Evolutionary conservation across 495 filamentous ascomycete genomes (phyloP).

Genomic region (Tetracladium marchalianum): DNA sequence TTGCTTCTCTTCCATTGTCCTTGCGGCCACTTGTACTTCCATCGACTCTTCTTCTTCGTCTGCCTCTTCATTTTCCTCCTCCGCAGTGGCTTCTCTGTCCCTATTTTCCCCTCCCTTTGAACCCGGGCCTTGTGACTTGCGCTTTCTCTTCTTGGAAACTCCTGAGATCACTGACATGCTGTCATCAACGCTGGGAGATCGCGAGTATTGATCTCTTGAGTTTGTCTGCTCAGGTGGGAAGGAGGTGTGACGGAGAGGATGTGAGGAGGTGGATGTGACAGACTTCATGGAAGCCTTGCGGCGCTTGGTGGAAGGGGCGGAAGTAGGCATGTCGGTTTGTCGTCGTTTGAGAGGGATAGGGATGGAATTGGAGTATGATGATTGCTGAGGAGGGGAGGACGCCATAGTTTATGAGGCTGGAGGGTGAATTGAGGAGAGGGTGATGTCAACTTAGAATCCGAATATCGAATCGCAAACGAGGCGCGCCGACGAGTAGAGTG

Average conservation of each 20-base stretch:
- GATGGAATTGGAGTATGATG: constrained; percentile 28
- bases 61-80: constrained; percentile 48
- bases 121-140: constrained; percentile 51
- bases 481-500: neutral
- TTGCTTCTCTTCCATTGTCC: constrained; percentile 55
- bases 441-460: neutral
- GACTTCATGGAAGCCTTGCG: constrained; percentile 54
- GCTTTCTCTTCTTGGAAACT: constrained; percentile 53
- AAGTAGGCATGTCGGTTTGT: constrained; percentile 35
- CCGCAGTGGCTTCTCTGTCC: constrained; percentile 17
- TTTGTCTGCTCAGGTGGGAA: constrained; percentile 53
- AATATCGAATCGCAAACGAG: neutral
- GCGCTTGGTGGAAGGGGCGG: constrained; percentile 41
- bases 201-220: constrained; percentile 32
- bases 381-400: constrained; percentile 42
- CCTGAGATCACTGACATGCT: constrained; percentile 61
- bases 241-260: constrained; percentile 82
- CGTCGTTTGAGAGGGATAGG: constrained; percentile 53
- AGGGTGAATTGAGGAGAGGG: neutral
- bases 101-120: constrained; percentile 23
- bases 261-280: constrained; percentile 36
- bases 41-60: constrained; percentile 58
- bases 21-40: constrained; percentile 49
- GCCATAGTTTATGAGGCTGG: constrained; percentile 7
- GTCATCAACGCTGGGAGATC: constrained; percentile 52